Evolutionary conservation across 305 asterid species (phyloP), one percentile per base, ranked within the genome.

Genomic region (Plantago coronopus): DNA sequence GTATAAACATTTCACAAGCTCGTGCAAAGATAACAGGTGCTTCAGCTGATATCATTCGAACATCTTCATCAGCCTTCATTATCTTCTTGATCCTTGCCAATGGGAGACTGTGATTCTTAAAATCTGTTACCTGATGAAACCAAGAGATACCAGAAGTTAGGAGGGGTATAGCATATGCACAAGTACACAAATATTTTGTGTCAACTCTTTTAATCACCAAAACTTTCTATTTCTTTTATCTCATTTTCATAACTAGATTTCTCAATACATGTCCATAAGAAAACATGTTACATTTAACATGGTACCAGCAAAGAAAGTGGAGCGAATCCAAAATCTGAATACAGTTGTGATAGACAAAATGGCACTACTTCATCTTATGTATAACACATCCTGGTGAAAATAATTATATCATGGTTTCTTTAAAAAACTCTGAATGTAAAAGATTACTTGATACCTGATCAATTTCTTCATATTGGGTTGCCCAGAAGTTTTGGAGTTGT

Each of bases 1-100:
- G 95, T 45, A 90, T 87, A 69, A 90, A 90, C 95, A 90, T 85
- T 64, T 90, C 97, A 56, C 97, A 90, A 49, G 97, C 97, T 25
- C 90, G 81, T n/a, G 97, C 96, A 22, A 87, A 90, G 69, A 90
- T 71, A 6, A 90, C 95, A 1, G 96, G 97, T 5, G 97, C 96
- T 69, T 90, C 97, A 2, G 97, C 96, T 29, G 97, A 88, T 48
- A 90, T 90, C 96, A 90, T 90, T 54, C 96, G 64, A 14, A 90
- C 97, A 25, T 87, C 96, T 67, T 87, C 96, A 19, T 90, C 96
- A 0, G 96, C 94, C 76, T 90, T 90, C 97, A 87, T 90, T 51
- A 90, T 90, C 71, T 90, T 90, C 82, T 90, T 87, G 72, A 90
- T 90, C 72, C 97, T 80, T 3, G 97, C 97, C 66, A 90, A 69